Evolutionary conservation across 108 stramenopile genomes (phyloP).

Genomic region (Asterionellopsis glacialis): DNA sequence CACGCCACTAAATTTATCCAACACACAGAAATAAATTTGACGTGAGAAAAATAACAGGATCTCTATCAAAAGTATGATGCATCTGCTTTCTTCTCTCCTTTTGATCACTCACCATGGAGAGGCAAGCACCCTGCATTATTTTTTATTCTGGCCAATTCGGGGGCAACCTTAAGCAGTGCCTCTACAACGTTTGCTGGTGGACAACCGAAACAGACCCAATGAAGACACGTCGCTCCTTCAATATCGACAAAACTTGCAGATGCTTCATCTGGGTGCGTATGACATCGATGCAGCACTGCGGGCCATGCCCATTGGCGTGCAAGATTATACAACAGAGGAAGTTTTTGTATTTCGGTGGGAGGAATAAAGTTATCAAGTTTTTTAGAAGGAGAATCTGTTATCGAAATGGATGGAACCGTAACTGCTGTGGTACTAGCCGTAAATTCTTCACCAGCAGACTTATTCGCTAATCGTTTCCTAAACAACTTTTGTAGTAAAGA

Average conservation of each 20-base stretch:
- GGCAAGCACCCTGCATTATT: conserved; percentile 26
- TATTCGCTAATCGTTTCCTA: no score
- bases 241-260: not conserved
- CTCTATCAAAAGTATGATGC: not conserved
- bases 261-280: conserved; percentile 36
- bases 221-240: conserved; percentile 20
- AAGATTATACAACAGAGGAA: conserved; percentile 11
- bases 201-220: conserved; percentile 18
- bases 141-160: conserved; percentile 8
- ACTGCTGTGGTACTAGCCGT: no score
- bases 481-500: no score
- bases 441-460: no score
- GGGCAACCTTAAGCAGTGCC: conserved; percentile 20
- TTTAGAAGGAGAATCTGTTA: no score
- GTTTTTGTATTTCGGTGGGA: no score
- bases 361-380: no score
- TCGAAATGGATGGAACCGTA: no score
- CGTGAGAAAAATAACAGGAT: not conserved
- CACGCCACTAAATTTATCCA: conserved; percentile 14
- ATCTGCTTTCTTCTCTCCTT: not conserved
- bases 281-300: conserved; percentile 27
- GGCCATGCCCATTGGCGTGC: conserved; percentile 29
- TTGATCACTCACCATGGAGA: conserved; percentile 18
- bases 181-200: conserved; percentile 19
- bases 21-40: not conserved